Percentiles rank a stretch among this genome's conserved stretches.
Evolutionary conservation across 768 basidiomycete species (phyloP).

Genomic region (Candolleomyces efflorescens): DNA sequence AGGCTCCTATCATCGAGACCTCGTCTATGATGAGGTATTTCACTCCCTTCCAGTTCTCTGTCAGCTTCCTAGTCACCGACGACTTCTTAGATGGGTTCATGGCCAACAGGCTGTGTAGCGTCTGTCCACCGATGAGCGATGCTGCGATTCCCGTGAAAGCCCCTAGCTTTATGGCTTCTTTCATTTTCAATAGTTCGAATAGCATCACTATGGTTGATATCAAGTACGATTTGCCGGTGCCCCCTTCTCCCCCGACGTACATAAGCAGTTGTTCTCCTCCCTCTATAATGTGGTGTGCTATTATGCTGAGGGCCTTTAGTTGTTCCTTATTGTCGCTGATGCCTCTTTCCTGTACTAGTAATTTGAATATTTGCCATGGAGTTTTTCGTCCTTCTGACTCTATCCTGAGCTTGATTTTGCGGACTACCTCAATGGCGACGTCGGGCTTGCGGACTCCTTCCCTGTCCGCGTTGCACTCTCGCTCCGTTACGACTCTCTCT

Average conservation of each 20-base stretch:
- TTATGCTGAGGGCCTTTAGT: constrained; percentile 1
- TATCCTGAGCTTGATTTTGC: too few species aligned
- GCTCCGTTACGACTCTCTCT: too few species aligned
- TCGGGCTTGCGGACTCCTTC: too few species aligned
- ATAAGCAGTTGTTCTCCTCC: constrained; percentile 16
- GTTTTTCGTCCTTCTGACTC: too few species aligned
- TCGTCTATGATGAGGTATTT: constrained; percentile 19
- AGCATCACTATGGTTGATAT: constrained; percentile 17
- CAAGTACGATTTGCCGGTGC: constrained; percentile 26
- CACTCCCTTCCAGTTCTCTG: constrained; percentile 13
- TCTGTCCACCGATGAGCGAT: constrained; percentile 20
- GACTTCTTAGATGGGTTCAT: neutral
- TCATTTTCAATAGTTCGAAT: constrained; percentile 6
- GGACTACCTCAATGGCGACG: too few species aligned
- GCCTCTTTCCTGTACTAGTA: neutral
- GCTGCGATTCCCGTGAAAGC: constrained; percentile 29
- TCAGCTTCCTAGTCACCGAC: neutral
- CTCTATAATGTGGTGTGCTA: constrained; percentile 6
- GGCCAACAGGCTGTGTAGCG: constrained; percentile 22
- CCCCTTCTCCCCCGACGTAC: constrained; percentile 25
- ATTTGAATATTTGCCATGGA: too few species aligned
- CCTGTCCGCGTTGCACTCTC: too few species aligned
- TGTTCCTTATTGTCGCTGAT: neutral
- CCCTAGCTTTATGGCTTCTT: constrained; percentile 11
- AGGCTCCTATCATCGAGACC: constrained; percentile 15